Evolutionary conservation across 2,329 filamentous ascomycete genomes (phyloP).

Genomic region (Cercospora nicotianae): DNA sequence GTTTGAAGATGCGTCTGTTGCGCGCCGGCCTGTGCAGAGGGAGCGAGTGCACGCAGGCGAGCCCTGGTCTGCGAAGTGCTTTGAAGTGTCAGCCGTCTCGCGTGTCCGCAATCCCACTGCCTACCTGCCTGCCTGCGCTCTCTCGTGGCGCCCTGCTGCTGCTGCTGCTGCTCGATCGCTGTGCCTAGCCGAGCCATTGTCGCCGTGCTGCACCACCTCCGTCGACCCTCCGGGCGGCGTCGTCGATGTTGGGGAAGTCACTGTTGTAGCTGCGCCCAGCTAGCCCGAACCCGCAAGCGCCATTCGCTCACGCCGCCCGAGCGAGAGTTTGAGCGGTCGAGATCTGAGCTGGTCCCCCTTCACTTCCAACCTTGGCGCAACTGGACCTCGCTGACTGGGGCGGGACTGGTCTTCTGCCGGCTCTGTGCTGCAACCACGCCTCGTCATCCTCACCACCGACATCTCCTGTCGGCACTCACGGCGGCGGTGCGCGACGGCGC

Average conservation of each 20-base stretch:
- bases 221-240: not conserved
- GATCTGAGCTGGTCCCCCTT: slow-evolving; percentile 4
- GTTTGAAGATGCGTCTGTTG: not conserved
- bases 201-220: not conserved
- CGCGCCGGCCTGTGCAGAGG: not conserved
- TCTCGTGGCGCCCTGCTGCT: not conserved
- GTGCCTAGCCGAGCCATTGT: not conserved
- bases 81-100: not conserved
- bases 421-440: not conserved
- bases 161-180: not conserved
- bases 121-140: not conserved
- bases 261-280: not conserved
- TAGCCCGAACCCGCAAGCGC: not conserved
- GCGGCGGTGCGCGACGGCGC: slow-evolving; percentile 12
- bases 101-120: not conserved
- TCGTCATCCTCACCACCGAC: slow-evolving; percentile 8
- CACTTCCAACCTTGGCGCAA: slow-evolving; percentile 1
- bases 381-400: not conserved
- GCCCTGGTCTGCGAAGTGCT: not conserved
- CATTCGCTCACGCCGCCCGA: not conserved
- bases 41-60: not conserved
- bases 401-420: not conserved
- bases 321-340: not conserved
- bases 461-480: not conserved
- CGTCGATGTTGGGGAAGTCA: not conserved